Evolutionary conservation across 2,329 filamentous ascomycete species (phyloP), one percentile per base, ranked within the genome.

Genomic region (Talaromyces sp.): DNA sequence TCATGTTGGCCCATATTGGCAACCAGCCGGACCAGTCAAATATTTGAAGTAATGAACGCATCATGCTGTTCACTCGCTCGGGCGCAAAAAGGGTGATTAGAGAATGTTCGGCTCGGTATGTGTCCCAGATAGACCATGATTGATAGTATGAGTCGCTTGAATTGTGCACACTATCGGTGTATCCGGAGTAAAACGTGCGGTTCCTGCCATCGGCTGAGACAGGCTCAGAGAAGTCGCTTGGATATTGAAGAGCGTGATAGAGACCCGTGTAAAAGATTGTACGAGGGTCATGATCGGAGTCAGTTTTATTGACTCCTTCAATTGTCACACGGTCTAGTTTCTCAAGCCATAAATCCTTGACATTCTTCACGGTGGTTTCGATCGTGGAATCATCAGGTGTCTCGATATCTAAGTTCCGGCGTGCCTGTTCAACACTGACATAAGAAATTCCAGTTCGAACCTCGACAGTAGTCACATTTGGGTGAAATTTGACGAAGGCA

Each of bases 121-220:
- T 80, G 48, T 80, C 77, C 77, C 77, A 80, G 45, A 80, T 78
- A 1, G 75, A 78, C 77, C 77, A 80, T 0, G 75, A 79, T 55
- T 80, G 77, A 53, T 79, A 79, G 58, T 80, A 80, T 0, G 75
- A 77, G 40, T 80, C 76, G 29, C 74, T 68, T 4, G 58, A 65
- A 9, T 64, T 63, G 40, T 78, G 75, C 1, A 78, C 59, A 24
- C 68, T 75, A 44, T 80, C 76, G 0, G 76, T 79, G 47, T 79
- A 80, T 13, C 77, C 77, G 32, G 72, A 77, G 55, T 80, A 80
- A 58, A 74, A 78, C 1, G 62, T 67, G 16, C 72, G 68, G 1
- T 44, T 14, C 1, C 45, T 37, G 5, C 53, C 39, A 1, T 61
- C 51, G 1, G 45, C 58, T 3, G 63, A 65, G 0, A 67, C 65